Evolutionary conservation across 768 basidiomycete genomes (phyloP).

Genomic region (Mrakia gelida): DNA sequence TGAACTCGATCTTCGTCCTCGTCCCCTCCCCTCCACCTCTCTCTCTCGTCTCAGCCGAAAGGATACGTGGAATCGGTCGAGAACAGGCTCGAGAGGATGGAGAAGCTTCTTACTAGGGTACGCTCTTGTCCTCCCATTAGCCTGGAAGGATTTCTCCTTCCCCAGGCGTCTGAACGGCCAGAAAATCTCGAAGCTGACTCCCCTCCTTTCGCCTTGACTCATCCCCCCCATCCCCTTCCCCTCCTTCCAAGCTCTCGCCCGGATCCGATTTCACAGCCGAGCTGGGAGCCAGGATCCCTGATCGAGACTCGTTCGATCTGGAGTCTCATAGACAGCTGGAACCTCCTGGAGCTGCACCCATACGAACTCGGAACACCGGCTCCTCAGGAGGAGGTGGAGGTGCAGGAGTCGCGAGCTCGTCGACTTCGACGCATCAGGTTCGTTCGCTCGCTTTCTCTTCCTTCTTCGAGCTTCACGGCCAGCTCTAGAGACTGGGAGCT

Average conservation of each 20-base stretch:
- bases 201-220: neutral
- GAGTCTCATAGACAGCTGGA: constrained; percentile 39
- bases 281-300: constrained; percentile 40
- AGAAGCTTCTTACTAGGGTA: constrained; percentile 39
- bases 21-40: neutral
- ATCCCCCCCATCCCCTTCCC: constrained; percentile 35
- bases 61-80: constrained; percentile 43
- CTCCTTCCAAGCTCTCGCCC: constrained; percentile 40
- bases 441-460: neutral
- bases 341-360: neutral
- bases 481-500: too few species aligned
- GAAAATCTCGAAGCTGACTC: neutral
- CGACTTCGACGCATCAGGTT: neutral
- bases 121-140: neutral
- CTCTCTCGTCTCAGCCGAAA: neutral
- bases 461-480: too few species aligned
- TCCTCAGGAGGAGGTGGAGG: too few species aligned
- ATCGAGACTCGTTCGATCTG: constrained; percentile 42
- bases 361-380: constrained; percentile 35
- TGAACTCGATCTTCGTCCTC: neutral
- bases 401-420: too few species aligned
- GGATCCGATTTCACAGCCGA: constrained; percentile 39
- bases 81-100: constrained; percentile 41
- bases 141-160: neutral
- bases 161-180: neutral